These are phyloP conservation scores for Ensete ventricosum DNA, from an alignment of 176 grass and related monocot genomes.

Conservation along the genomic window DNA sequence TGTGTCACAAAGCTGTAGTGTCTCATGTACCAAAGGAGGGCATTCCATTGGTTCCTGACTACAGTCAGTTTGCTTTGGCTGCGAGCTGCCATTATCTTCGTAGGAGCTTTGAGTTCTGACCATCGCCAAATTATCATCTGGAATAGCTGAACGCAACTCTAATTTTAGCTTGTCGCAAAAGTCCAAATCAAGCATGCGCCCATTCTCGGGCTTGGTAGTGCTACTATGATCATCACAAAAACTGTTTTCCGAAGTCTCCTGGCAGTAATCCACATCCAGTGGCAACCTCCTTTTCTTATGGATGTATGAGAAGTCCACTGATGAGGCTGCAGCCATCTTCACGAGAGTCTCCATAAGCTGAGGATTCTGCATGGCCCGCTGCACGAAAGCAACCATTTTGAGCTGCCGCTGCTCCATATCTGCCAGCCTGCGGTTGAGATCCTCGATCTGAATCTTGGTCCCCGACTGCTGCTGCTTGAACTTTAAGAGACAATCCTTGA, in stretches of 20 bases:
- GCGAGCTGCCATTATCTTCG: constrained; percentile 41
- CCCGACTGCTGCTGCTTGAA: constrained; percentile 65
- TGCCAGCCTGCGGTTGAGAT: constrained; percentile 52
- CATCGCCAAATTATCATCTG: constrained; percentile 29
- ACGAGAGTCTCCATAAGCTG: constrained; percentile 66
- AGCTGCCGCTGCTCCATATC: constrained; percentile 76
- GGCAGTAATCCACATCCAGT: constrained; percentile 32
- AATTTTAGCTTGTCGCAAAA: constrained; percentile 86
- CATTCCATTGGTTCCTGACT: constrained; percentile 26
- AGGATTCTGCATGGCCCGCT: constrained; percentile 57
- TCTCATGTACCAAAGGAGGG: constrained; percentile 29
- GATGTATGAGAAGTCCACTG: constrained; percentile 25
- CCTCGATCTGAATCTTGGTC: constrained; percentile 55
- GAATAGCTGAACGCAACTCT: constrained; percentile 51
- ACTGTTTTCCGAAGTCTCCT: constrained; percentile 36
- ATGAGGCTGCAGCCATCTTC: constrained; percentile 65
- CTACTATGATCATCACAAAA: constrained; percentile 75
- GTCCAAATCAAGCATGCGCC: constrained; percentile 40
- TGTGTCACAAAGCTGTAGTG: constrained; percentile 42
- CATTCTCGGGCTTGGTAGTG: constrained; percentile 50
- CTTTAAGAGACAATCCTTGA: constrained; percentile 29
- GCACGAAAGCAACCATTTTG: constrained; percentile 79
- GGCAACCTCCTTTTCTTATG: constrained; percentile 78
- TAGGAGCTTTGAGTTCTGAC: constrained; percentile 53
- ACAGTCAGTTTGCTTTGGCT: constrained; percentile 37